Percentiles rank a stretch among this genome's conserved stretches.
phyloP scores from a whole-genome alignment of 1,284 basidiomycete species.

The Pterulicium gracile region DNA sequence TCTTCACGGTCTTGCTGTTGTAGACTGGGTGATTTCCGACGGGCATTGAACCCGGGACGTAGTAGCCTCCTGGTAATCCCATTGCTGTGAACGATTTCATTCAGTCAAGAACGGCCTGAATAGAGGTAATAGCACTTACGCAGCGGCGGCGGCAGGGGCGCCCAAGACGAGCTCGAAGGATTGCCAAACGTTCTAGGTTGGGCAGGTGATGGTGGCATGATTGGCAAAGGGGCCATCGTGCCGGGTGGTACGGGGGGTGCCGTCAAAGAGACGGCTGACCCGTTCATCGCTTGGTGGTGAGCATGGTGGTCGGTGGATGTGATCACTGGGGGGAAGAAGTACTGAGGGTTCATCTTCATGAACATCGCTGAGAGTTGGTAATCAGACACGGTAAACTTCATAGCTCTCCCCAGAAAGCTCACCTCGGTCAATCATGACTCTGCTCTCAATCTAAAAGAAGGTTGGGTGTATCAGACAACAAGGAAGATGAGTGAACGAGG shows the following conservation, averaged over 20 bases:
- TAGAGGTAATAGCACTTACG: too few species aligned
- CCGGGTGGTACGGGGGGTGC: neutral
- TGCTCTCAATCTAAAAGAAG: slow-evolving; percentile 23
- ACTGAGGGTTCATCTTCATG: slow-evolving; percentile 35
- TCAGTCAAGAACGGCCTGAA: too few species aligned
- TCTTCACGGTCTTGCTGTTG: slow-evolving; percentile 12
- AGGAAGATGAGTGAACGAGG: slow-evolving; percentile 4
- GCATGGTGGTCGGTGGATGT: slow-evolving; percentile 8
- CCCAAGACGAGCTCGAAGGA: too few species aligned
- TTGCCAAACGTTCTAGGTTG: too few species aligned
- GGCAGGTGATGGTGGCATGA: neutral
- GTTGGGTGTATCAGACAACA: slow-evolving; percentile 6
- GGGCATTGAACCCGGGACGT: too few species aligned
- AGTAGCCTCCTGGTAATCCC: too few species aligned
- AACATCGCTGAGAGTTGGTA: slow-evolving; percentile 27
- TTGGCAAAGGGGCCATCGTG: neutral
- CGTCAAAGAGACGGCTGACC: neutral
- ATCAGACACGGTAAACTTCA: slow-evolving; percentile 2
- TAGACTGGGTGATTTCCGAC: too few species aligned
- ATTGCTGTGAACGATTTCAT: too few species aligned
- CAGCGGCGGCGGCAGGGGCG: too few species aligned
- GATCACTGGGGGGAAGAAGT: slow-evolving; percentile 27
- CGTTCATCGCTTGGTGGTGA: slow-evolving; percentile 3
- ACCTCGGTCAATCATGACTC: slow-evolving; percentile 50
- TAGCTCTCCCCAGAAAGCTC: slow-evolving; percentile 7